phyloP scores from a whole-genome alignment of 2,329 filamentous ascomycete genomes.

The Xylaria sp. region DNA sequence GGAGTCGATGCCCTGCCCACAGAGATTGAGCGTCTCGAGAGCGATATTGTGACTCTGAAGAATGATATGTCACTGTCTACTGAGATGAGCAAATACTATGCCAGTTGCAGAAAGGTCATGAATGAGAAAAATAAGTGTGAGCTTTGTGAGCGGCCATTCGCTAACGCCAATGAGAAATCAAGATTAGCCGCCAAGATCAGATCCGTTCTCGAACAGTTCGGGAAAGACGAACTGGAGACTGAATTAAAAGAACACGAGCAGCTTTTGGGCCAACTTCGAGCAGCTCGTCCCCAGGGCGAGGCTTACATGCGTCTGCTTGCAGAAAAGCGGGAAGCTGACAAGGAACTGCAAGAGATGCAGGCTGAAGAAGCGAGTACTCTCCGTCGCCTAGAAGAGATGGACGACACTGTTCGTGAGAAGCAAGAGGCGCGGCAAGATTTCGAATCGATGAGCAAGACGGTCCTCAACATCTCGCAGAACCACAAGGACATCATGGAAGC shows the following conservation, averaged over 20 bases:
- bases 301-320: constrained; percentile 75
- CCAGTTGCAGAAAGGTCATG: constrained; percentile 72
- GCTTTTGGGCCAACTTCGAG: constrained; percentile 68
- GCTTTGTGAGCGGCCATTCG: constrained; percentile 78
- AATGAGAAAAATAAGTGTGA: constrained; percentile 78
- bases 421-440: constrained; percentile 76
- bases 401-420: constrained; percentile 72
- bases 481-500: constrained; percentile 77
- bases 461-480: constrained; percentile 79
- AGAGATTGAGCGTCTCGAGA: constrained; percentile 61
- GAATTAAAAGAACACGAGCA: constrained; percentile 64
- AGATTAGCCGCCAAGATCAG: constrained; percentile 75
- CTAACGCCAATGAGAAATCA: constrained; percentile 69
- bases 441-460: constrained; percentile 79
- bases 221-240: constrained; percentile 70
- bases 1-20: constrained; percentile 65
- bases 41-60: constrained; percentile 69
- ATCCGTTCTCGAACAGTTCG: constrained; percentile 69
- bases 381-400: constrained; percentile 72
- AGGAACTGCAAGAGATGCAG: constrained; percentile 71
- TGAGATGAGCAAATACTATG: constrained; percentile 77
- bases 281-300: constrained; percentile 76
- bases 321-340: constrained; percentile 76
- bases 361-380: constrained; percentile 70
- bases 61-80: constrained; percentile 77